Conservation (phyloP, 2,329 filamentous ascomycete genomes). For the Huntiella abstrusa region DNA sequence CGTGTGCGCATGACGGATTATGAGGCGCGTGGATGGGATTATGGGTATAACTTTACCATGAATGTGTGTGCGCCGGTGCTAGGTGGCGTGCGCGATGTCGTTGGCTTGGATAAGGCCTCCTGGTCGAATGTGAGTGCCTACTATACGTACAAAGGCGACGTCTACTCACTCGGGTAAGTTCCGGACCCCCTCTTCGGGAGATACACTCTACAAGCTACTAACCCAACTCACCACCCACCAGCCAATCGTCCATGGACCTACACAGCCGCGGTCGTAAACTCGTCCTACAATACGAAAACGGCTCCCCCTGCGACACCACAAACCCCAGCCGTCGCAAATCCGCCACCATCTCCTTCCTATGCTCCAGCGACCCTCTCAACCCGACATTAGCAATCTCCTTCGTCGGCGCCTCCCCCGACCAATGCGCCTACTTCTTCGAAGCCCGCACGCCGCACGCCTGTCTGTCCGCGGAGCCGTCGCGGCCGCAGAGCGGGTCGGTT, state of each 20-base stretch:
- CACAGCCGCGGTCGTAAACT: slow-evolving; percentile 51
- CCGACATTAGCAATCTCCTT: slow-evolving; percentile 59
- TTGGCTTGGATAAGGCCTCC: slow-evolving; percentile 39
- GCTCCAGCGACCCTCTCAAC: slow-evolving; percentile 60
- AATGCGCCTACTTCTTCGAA: slow-evolving; percentile 93
- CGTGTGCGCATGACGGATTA: slow-evolving; percentile 29
- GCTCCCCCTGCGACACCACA: slow-evolving; percentile 46
- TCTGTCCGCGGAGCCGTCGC: slow-evolving; percentile 45
- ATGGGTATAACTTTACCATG: slow-evolving; percentile 62
- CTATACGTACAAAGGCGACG: slow-evolving; percentile 45
- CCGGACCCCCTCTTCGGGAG: neutral
- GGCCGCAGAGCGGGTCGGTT: slow-evolving; percentile 43
- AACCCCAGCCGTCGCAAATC: slow-evolving; percentile 41
- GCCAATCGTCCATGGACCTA: slow-evolving; percentile 34
- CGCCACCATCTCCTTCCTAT: slow-evolving; percentile 80
- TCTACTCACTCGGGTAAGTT: slow-evolving; percentile 57
- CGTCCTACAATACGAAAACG: slow-evolving; percentile 57
- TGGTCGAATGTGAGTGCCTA: slow-evolving; percentile 66
- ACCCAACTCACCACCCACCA: slow-evolving; percentile 15
- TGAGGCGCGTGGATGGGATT: slow-evolving; percentile 54
- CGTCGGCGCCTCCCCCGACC: slow-evolving; percentile 63
- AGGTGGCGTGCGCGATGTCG: slow-evolving; percentile 40
- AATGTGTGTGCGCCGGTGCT: slow-evolving; percentile 69
- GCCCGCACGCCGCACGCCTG: slow-evolving; percentile 74
- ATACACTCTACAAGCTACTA: neutral